Conservation (phyloP, 352 stramenopile genomes). For the Lagenidium giganteum region DNA sequence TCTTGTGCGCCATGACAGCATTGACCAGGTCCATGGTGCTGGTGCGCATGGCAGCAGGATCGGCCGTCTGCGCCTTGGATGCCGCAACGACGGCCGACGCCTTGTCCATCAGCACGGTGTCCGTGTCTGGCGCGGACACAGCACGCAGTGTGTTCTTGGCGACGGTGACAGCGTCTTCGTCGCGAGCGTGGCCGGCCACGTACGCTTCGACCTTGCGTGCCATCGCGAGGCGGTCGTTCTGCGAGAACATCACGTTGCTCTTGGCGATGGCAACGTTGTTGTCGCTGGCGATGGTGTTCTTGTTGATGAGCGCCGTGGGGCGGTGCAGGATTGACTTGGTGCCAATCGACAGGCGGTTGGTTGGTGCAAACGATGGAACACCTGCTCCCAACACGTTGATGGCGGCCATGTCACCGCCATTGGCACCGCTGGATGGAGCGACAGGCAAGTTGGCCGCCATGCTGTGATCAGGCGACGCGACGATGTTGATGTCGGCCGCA, state of each 20-base stretch:
- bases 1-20: background rate
- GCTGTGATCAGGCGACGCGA: too few species aligned
- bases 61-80: too few species aligned
- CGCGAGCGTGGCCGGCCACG: too few species aligned
- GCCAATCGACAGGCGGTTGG: too few species aligned
- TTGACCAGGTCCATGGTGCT: constrained; percentile 20
- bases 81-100: constrained; percentile 21
- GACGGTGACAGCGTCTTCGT: background rate
- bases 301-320: constrained; percentile 29
- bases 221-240: constrained; percentile 26
- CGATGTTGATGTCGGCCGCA: too few species aligned
- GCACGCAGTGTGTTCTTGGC: constrained; percentile 9
- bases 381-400: too few species aligned
- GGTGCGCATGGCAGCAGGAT: constrained; percentile 1
- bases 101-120: constrained; percentile 27
- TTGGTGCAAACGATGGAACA: too few species aligned
- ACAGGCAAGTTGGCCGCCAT: too few species aligned
- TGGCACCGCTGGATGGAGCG: too few species aligned
- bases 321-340: constrained; percentile 18
- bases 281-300: constrained; percentile 29
- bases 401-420: too few species aligned
- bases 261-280: constrained; percentile 30
- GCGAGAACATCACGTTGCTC: constrained; percentile 26
- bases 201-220: constrained; percentile 11
- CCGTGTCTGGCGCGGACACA: constrained; percentile 14